Percentiles rank a stretch among this genome's conserved stretches.
Evolutionary conservation across 768 basidiomycete species (phyloP).

Genomic region (Hygrophoropsis aurantiaca): DNA sequence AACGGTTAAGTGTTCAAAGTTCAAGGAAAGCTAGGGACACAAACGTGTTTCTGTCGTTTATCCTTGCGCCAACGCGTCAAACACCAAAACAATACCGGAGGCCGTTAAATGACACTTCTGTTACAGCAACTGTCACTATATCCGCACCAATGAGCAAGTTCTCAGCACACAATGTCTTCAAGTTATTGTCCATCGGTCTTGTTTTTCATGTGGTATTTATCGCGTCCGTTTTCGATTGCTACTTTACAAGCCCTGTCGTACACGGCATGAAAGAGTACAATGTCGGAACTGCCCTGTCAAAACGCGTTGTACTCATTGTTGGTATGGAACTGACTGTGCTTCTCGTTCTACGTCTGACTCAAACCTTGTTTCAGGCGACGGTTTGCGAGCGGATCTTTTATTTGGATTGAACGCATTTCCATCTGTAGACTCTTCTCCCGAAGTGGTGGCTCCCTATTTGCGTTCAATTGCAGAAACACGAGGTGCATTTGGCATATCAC

Average conservation of each 20-base stretch:
- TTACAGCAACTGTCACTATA: too few species aligned
- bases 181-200: conserved; percentile 64
- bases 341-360: not conserved
- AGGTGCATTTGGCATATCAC: conserved; percentile 82
- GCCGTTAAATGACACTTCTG: too few species aligned
- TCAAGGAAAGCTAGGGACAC: too few species aligned
- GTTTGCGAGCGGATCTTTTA: conserved; percentile 78
- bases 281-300: conserved; percentile 49
- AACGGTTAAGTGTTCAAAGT: too few species aligned
- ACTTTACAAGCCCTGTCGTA: conserved; percentile 82
- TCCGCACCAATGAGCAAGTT: conserved; percentile 11
- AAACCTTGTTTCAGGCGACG: conserved; percentile 58
- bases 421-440: conserved; percentile 47
- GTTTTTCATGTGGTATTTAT: conserved; percentile 76
- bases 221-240: conserved; percentile 79
- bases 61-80: too few species aligned
- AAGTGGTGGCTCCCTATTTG: conserved; percentile 72
- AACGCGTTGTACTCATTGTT: conserved; percentile 77
- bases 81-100: too few species aligned
- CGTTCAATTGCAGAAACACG: conserved; percentile 62
- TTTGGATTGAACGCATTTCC: conserved; percentile 65
- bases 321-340: conserved; percentile 41
- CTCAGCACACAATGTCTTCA: conserved; percentile 20
- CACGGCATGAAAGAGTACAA: conserved; percentile 69
- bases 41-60: too few species aligned